Conservation (phyloP, 768 basidiomycete species). For the Boletus tomentosulus region DNA sequence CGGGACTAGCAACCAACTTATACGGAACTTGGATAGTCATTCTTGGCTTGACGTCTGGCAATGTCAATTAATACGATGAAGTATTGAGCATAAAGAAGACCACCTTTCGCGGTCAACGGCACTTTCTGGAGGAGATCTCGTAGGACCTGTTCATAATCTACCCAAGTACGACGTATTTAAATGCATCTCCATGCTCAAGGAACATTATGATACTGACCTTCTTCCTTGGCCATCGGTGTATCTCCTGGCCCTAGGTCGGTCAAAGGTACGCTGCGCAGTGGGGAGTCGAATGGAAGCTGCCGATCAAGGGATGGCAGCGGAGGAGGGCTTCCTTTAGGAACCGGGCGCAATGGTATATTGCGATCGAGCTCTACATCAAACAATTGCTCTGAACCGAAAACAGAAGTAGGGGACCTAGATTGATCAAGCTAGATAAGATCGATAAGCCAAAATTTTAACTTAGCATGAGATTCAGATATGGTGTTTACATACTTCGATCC, state of each 20-base stretch:
- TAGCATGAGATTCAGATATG: neutral
- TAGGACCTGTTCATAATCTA: slow-evolving; percentile 34
- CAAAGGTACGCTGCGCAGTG: neutral
- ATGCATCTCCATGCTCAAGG: neutral
- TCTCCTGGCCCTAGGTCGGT: neutral
- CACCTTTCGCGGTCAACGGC: slow-evolving; percentile 44
- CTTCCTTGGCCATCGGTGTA: slow-evolving; percentile 7
- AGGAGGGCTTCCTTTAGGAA: slow-evolving; percentile 17
- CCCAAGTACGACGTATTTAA: neutral
- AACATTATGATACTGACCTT: slow-evolving; percentile 13
- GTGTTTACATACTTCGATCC: slow-evolving; percentile 42
- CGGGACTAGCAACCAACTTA: slow-evolving; percentile 32
- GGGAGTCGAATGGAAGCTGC: slow-evolving; percentile 3
- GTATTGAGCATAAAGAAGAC: neutral
- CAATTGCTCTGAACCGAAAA: slow-evolving; percentile 46
- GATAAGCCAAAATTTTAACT: neutral
- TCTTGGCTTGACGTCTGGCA: slow-evolving; percentile 36
- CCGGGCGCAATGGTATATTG: slow-evolving; percentile 36
- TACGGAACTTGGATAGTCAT: slow-evolving; percentile 33
- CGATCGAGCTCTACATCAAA: slow-evolving; percentile 48
- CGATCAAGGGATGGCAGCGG: slow-evolving; percentile 29
- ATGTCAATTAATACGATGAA: neutral
- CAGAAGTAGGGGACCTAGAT: slow-evolving; percentile 33
- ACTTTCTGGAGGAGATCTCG: slow-evolving; percentile 36
- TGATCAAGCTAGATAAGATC: slow-evolving; percentile 39